Conservation (phyloP, 73 alveolate species). For the Tetrahymena thermophila region DNA sequence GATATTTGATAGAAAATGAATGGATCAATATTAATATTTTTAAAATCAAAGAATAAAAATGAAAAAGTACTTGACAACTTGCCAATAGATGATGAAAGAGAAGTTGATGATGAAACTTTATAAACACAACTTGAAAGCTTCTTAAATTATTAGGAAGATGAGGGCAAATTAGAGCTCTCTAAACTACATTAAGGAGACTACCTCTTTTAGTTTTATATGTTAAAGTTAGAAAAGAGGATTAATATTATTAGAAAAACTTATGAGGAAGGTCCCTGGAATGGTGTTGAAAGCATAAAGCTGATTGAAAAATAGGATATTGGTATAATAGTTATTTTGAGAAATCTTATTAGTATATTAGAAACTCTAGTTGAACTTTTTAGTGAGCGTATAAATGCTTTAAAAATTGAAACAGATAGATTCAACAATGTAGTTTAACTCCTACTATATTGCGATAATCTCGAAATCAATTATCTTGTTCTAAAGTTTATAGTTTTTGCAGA, state of each 20-base stretch:
- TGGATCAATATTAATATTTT: background rate
- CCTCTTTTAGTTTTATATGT: background rate
- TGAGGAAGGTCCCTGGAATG: background rate
- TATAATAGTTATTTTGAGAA: background rate
- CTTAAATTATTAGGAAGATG: background rate
- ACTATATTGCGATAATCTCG: background rate
- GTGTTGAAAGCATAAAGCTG: background rate
- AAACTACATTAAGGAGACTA: background rate
- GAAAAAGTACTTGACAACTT: background rate
- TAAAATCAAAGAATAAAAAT: background rate
- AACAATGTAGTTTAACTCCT: background rate
- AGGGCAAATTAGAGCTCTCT: background rate
- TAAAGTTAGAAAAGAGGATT: background rate
- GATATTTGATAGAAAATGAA: background rate
- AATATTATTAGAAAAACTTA: background rate
- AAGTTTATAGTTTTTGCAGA: background rate
- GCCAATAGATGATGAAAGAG: background rate
- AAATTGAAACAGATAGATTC: background rate
- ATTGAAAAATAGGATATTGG: background rate
- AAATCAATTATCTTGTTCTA: background rate
- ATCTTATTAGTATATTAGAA: background rate
- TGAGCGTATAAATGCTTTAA: background rate
- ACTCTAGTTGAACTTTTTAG: background rate
- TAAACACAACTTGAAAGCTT: background rate
- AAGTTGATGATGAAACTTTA: background rate